Percentiles rank a stretch among this genome's conserved stretches.
Conservation (phyloP, 441 rosid species). For the Macaranga tanarius region DNA sequence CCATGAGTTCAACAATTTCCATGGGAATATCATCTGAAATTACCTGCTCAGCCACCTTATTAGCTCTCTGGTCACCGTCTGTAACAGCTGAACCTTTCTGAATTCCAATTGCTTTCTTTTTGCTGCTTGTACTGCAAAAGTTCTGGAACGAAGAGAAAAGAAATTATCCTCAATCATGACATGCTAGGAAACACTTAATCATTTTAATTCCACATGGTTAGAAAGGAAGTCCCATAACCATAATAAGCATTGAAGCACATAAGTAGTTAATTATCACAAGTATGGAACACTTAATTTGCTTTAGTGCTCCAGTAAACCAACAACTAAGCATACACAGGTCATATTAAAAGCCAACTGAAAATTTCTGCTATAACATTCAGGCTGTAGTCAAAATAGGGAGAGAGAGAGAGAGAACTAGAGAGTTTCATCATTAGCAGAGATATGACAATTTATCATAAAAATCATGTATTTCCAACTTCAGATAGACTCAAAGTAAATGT, state of each 20-base stretch:
- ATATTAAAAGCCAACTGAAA: neutral
- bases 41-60: slow-evolving; percentile 51
- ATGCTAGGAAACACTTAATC: neutral
- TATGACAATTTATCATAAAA: neutral
- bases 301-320: neutral
- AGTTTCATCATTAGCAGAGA: neutral
- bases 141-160: slow-evolving; percentile 42
- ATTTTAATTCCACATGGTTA: neutral
- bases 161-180: slow-evolving; percentile 16
- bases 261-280: neutral
- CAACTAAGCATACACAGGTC: slow-evolving; percentile 2
- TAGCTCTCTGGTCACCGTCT: slow-evolving; percentile 39
- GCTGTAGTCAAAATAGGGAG: neutral
- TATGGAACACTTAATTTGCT: neutral
- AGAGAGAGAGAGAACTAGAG: neutral
- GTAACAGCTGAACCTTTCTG: slow-evolving; percentile 32
- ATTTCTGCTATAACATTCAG: neutral
- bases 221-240: neutral
- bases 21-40: slow-evolving; percentile 75
- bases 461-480: neutral
- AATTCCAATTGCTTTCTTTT: slow-evolving; percentile 39
- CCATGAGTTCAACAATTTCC: slow-evolving; percentile 98
- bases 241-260: neutral
- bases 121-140: slow-evolving; percentile 44
- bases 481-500: neutral